These are phyloP conservation scores for Phaeodactylum tricornutum DNA, from an alignment of 108 stramenopile species.

Conservation along the genomic window DNA sequence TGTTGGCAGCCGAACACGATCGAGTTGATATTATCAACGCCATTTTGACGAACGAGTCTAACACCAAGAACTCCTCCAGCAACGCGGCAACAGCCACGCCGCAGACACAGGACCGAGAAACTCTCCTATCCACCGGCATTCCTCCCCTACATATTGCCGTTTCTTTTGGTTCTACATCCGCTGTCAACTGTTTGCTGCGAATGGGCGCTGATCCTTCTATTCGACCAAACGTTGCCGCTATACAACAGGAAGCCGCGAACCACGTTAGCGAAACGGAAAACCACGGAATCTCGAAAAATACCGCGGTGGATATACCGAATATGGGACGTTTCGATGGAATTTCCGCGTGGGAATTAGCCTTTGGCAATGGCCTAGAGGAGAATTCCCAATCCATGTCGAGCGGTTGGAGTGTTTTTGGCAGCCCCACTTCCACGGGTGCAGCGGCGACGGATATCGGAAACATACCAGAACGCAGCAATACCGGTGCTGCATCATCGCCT, in stretches of 20 bases:
- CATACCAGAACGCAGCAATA: not conserved
- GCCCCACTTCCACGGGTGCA: not conserved
- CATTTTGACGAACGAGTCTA: conserved; percentile 20
- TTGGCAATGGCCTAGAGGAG: conserved; percentile 34
- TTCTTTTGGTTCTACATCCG: conserved; percentile 58
- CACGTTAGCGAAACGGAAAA: conserved; percentile 11
- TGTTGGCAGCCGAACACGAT: conserved; percentile 82
- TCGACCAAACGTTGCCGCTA: conserved; percentile 38
- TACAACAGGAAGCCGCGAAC: conserved; percentile 5
- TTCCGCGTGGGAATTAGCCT: conserved; percentile 78
- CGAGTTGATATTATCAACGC: conserved; percentile 76
- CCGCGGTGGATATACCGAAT: conserved; percentile 10
- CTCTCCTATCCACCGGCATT: conserved; percentile 4
- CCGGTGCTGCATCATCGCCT: not conserved
- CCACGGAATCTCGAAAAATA: conserved; percentile 1
- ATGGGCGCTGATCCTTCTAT: conserved; percentile 79
- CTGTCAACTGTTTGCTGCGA: conserved; percentile 61
- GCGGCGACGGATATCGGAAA: not conserved
- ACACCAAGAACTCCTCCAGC: not conserved
- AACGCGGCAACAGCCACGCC: not conserved
- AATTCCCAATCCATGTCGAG: no score
- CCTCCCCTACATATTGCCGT: conserved; percentile 78
- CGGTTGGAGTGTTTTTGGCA: no score
- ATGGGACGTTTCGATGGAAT: conserved; percentile 45
- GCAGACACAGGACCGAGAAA: not conserved